A percentile compares a stretch with the other conserved stretches of the same genome.
These are phyloP conservation scores for Aspergillus texensis DNA, from an alignment of 2,329 filamentous ascomycete species.

Conservation along the genomic window DNA sequence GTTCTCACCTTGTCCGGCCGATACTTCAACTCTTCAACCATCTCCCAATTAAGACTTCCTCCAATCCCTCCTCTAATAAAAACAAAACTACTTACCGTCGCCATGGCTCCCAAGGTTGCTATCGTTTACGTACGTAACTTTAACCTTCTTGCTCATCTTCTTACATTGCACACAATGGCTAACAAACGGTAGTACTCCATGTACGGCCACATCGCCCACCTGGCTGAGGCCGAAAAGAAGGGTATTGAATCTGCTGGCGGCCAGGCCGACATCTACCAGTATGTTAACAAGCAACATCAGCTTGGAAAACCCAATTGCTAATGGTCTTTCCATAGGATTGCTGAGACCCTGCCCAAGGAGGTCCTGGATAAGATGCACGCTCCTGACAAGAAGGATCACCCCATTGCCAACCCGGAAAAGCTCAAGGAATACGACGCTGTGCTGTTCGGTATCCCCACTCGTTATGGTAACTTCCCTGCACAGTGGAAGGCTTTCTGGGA, in stretches of 20 bases:
- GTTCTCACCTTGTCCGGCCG: neutral
- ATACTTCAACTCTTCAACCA: neutral
- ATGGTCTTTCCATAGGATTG: constrained; percentile 55
- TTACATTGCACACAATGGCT: constrained; percentile 3
- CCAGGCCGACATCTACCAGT: constrained; percentile 79
- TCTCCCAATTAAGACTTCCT: neutral
- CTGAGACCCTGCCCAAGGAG: constrained; percentile 83
- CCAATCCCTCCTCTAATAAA: neutral
- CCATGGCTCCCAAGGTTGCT: constrained; percentile 87
- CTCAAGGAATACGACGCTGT: constrained; percentile 83
- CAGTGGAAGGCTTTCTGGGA: constrained; percentile 93
- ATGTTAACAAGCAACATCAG: constrained; percentile 31
- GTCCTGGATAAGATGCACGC: constrained; percentile 91
- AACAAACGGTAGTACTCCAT: constrained; percentile 71
- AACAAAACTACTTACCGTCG: constrained; percentile 35
- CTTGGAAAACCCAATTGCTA: constrained; percentile 9
- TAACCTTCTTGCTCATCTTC: constrained; percentile 27
- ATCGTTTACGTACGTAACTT: constrained; percentile 74
- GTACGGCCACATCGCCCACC: constrained; percentile 83
- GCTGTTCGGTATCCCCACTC: constrained; percentile 91
- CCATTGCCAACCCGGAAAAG: constrained; percentile 30
- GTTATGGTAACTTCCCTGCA: constrained; percentile 94
- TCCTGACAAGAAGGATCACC: constrained; percentile 71
- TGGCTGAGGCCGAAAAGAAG: constrained; percentile 87
- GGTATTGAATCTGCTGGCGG: constrained; percentile 89